Evolutionary conservation across 306 rosid species (phyloP), one percentile per base, ranked within the genome.

Genomic region (Inga leiocalycina): DNA sequence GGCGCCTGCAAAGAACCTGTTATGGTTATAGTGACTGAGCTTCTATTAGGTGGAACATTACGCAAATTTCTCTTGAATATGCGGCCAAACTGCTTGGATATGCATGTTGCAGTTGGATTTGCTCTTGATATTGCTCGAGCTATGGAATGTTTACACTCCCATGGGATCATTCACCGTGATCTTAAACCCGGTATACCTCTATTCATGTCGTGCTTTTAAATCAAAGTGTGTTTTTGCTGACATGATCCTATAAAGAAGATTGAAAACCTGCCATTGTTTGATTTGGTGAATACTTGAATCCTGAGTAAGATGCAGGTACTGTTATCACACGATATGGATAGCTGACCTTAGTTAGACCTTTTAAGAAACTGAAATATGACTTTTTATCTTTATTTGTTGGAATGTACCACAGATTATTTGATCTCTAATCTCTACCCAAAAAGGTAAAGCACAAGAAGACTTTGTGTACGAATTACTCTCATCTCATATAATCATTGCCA

Each of bases 1-100:
- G 98, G 98, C 30, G 98, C 98, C 84, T 95, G 98, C 88, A 95
- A 95, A 78, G 95, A 93, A 83, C 98, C 98, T 74, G 85, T 95
- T 77, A 95, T 93, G 98, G 98, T 95, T 56, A 93, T 95, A 85
- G 98, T 95, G 65, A 95, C 98, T 24, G 98, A 95, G 87, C 91
- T 95, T 86, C 95, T 95, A 62, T 82, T 85, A 70, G 98, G 98
- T 10, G 98, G 97, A 81, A 95, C 98, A 2, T 83, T 95, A 88
- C 98, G 98, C 77, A 95, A 92, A 86, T 88, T 83, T 86, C 89
- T 95, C 82, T 79, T 91, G 92, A 89, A 79, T 77, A 82, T 82
- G 66, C 85, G 85, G 39, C 85, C 81, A 14, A 75, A 82, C 71
- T 52, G 85, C 77, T 67, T 82, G 81, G 85, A 82, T 41, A 68